phyloP scores from a whole-genome alignment of 768 basidiomycete species.

The Russula ochroleuca region DNA sequence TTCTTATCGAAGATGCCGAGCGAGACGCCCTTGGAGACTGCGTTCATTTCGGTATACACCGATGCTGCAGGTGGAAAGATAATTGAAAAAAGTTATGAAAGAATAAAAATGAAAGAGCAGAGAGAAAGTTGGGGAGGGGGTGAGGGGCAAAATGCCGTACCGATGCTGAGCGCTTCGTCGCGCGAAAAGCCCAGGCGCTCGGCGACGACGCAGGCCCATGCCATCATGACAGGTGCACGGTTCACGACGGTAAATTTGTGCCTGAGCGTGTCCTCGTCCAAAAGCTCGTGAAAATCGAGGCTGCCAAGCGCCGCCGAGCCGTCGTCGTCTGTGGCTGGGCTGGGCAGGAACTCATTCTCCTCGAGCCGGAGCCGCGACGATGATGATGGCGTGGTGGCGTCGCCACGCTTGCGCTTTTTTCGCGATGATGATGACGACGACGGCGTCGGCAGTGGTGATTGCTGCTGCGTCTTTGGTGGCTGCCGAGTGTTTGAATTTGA shows the following conservation, averaged over 20 bases:
- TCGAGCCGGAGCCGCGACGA: constrained; percentile 22
- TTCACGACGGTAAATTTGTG: constrained; percentile 69
- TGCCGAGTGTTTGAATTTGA: background rate
- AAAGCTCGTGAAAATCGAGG: constrained; percentile 66
- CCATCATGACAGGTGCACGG: constrained; percentile 91
- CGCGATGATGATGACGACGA: constrained; percentile 33
- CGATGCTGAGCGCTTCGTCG: constrained; percentile 89
- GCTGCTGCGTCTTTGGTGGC: too few species aligned
- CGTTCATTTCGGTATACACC: constrained; percentile 92
- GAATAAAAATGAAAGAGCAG: background rate
- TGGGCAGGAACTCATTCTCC: constrained; percentile 58
- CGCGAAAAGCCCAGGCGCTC: constrained; percentile 81
- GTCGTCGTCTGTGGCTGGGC: constrained; percentile 47
- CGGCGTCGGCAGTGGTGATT: background rate
- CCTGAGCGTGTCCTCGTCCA: constrained; percentile 66
- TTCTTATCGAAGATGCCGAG: constrained; percentile 68
- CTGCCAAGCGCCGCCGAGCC: constrained; percentile 42
- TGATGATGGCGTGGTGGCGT: constrained; percentile 30
- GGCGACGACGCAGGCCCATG: constrained; percentile 85
- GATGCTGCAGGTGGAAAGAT: constrained; percentile 53
- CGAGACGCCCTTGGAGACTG: constrained; percentile 76
- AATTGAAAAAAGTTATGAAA: too few species aligned
- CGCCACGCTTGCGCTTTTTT: constrained; percentile 50
- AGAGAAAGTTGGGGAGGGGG: background rate
- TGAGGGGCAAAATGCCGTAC: constrained; percentile 37